A percentile compares a stretch with the other conserved stretches of the same genome.
phyloP scores from a whole-genome alignment of 768 basidiomycete genomes.

The Suillus discolor region DNA sequence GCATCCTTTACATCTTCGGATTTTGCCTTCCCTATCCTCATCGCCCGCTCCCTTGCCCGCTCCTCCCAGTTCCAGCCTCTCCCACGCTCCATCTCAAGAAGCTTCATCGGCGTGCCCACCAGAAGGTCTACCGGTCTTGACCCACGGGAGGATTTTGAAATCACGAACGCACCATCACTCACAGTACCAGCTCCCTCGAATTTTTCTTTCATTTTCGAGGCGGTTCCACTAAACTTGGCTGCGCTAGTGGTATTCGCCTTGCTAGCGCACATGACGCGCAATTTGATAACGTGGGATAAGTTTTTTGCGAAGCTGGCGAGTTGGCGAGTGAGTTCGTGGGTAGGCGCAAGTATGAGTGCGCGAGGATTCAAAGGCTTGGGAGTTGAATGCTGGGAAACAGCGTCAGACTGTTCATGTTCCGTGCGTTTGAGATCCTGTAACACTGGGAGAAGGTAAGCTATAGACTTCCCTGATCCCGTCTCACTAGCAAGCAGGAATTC shows the following conservation, averaged over 20 bases:
- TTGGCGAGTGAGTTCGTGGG: slow-evolving; percentile 87
- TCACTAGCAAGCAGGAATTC: slow-evolving; percentile 81
- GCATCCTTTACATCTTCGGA: slow-evolving; percentile 24
- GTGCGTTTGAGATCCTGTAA: slow-evolving; percentile 75
- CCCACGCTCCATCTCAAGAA: slow-evolving; percentile 60
- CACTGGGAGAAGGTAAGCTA: slow-evolving; percentile 87
- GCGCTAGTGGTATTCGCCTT: slow-evolving; percentile 49
- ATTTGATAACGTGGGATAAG: slow-evolving; percentile 72
- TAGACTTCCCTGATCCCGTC: slow-evolving; percentile 90
- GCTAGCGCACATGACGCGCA: slow-evolving; percentile 75
- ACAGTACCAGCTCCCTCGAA: slow-evolving; percentile 22
- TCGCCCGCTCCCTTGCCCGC: slow-evolving; percentile 27
- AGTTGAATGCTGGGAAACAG: slow-evolving; percentile 17
- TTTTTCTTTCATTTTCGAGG: slow-evolving; percentile 51
- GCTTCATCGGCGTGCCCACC: slow-evolving; percentile 66
- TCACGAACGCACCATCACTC: slow-evolving; percentile 27
- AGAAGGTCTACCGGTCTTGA: slow-evolving; percentile 50
- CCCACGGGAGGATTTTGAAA: slow-evolving; percentile 21
- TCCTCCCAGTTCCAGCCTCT: slow-evolving; percentile 53
- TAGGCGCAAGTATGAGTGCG: slow-evolving; percentile 82
- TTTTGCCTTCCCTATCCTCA: slow-evolving; percentile 28
- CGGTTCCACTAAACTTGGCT: slow-evolving; percentile 36
- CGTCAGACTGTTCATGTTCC: slow-evolving; percentile 40
- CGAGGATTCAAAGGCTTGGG: slow-evolving; percentile 60
- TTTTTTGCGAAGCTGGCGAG: slow-evolving; percentile 73